These are phyloP conservation scores for Rugosomyces carneus DNA, from an alignment of 1,284 basidiomycete genomes.

Conservation along the genomic window DNA sequence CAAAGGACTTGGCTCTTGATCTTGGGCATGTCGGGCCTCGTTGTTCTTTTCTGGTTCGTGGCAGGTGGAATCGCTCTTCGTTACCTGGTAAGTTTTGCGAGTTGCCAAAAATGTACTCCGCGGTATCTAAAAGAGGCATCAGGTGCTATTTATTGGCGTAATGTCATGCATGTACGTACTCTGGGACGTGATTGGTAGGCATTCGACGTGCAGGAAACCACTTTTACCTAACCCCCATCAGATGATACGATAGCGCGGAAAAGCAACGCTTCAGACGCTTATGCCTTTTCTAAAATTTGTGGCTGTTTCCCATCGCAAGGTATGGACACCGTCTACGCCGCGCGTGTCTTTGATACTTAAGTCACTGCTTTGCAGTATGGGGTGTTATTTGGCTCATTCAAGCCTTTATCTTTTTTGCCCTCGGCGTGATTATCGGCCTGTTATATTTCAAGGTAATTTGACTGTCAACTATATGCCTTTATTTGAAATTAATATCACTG, in stretches of 20 bases:
- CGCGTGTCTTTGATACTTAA: neutral
- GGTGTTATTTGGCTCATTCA: conserved; percentile 88
- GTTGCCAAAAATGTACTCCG: too few species aligned
- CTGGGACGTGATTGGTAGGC: conserved; percentile 81
- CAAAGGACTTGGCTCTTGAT: conserved; percentile 69
- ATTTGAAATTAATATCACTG: conserved; percentile 4
- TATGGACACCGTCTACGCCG: conserved; percentile 19
- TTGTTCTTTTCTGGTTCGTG: conserved; percentile 83
- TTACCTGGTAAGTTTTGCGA: conserved; percentile 49
- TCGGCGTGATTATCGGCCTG: conserved; percentile 79
- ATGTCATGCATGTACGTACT: conserved; percentile 87
- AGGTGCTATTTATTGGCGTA: conserved; percentile 92
- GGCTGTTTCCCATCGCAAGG: conserved; percentile 75
- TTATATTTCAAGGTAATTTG: conserved; percentile 84
- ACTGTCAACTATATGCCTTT: too few species aligned
- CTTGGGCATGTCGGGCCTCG: conserved; percentile 68
- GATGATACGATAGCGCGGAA: conserved; percentile 90
- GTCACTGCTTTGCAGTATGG: conserved; percentile 52
- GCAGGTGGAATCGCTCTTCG: conserved; percentile 64
- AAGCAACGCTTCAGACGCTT: conserved; percentile 89
- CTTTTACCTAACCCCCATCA: conserved; percentile 20
- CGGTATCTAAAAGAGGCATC: too few species aligned
- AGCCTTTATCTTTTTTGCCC: conserved; percentile 77
- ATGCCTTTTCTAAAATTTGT: conserved; percentile 82
- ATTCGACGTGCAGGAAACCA: neutral